Conservation (phyloP, 345 rosid species). For the Turritis glabra region DNA sequence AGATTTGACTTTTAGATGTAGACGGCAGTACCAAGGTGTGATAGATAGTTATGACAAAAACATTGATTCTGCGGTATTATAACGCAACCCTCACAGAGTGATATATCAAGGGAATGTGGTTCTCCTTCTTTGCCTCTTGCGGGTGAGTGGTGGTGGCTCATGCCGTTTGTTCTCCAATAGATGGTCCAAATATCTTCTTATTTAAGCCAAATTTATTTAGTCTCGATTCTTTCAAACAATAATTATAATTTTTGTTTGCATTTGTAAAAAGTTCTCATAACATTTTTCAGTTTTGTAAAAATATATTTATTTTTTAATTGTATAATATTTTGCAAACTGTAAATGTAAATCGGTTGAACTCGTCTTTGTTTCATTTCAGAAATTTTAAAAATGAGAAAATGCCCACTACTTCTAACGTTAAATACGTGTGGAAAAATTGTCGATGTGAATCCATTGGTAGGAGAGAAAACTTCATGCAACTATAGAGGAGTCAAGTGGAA, state of each 20-base stretch:
- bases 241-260: not conserved
- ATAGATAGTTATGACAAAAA: not conserved
- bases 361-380: no score
- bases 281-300: not conserved
- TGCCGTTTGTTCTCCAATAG: constrained; percentile 27
- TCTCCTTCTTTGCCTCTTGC: constrained; percentile 1
- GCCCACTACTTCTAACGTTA: no score
- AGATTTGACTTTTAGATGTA: not conserved
- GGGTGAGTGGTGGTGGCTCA: not conserved
- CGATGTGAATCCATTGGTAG: no score
- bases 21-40: not conserved
- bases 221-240: not conserved
- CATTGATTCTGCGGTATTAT: constrained; percentile 7
- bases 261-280: not conserved
- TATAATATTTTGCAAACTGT: no score
- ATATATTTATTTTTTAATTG: no score
- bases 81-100: constrained; percentile 10
- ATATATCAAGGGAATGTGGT: constrained; percentile 16
- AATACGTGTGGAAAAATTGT: no score
- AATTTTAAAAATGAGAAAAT: no score
- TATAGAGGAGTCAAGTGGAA: no score
- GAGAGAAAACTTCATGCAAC: no score
- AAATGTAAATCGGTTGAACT: no score
- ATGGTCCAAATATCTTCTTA: constrained; percentile 8
- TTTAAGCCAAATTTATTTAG: not conserved